Base-by-base conservation (phyloP, 1,284 basidiomycete genomes). In the Trichosporon sp. region DNA sequence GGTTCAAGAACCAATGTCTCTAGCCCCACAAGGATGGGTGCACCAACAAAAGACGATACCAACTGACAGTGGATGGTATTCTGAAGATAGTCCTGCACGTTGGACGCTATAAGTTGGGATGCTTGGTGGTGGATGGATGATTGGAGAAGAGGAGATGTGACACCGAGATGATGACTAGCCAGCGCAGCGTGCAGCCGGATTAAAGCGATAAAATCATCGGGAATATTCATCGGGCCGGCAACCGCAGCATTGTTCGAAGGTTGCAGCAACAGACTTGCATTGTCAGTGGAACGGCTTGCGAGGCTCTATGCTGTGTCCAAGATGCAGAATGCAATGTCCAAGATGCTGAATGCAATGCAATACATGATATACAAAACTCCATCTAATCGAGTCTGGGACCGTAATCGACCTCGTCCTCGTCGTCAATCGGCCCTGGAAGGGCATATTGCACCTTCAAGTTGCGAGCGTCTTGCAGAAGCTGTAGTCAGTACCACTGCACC, bases 401-500 rank as follows among this genome's bases (percentile, higher is more conserved):
- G 15, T 60, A 60, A 18, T 60, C 56, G 2, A n/a, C 15, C 8
- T 42, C 35, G 11, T 63, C 70, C 51, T 71, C 64, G 15, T 76
- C 75, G 2, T 73, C 75, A 25, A 77, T 73, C 0, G 79, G 75
- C 3, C 75, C 71, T 12, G 79, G 77, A 4, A 80, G 64, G 5
- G 77, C 70, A 62, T 72, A 78, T 32, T 77, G 72, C 3, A 78
- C 76, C 34, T 76, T 75, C 11, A 81, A 68, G 65, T 79, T 81
- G 2, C 78, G 76, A 9, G 80, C 80, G 66, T 81, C 80, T 67
- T 81, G 80, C 23, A 81, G 66, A 4, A 81, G 70, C 78, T 80
- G 65, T 2, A 12, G 63, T 68, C 63, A 68, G 62, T 34, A 2
- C 13, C 3, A 2, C 5, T 32, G 1, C 25, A 21, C 7, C 15